These are phyloP conservation scores for Acorus gramineus DNA, from an alignment of 106 monocot species.

Conservation along the genomic window DNA sequence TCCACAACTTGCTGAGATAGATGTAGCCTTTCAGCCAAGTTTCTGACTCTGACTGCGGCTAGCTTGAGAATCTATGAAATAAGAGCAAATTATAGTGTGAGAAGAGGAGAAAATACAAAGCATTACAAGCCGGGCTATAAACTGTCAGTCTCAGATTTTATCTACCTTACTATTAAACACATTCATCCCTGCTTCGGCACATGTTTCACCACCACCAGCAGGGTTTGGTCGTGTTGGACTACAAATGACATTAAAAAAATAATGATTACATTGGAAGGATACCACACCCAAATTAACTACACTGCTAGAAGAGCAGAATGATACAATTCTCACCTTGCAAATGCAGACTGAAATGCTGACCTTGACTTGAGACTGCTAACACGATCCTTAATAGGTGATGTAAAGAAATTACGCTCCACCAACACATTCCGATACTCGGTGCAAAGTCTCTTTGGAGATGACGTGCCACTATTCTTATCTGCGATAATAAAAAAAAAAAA, in stretches of 20 bases:
- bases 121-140: too few relatives aligned
- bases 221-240: constrained; percentile 88
- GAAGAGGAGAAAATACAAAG: too few relatives aligned
- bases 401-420: constrained; percentile 62
- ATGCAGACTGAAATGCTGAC: constrained; percentile 69
- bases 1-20: too few relatives aligned
- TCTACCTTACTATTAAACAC: constrained; percentile 83
- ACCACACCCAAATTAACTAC: neutral
- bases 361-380: constrained; percentile 49
- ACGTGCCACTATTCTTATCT: constrained; percentile 47
- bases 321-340: constrained; percentile 55
- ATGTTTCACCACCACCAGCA: constrained; percentile 74
- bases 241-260: constrained; percentile 9
- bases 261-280: too few relatives aligned
- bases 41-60: too few relatives aligned
- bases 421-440: constrained; percentile 50
- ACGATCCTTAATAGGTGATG: constrained; percentile 76
- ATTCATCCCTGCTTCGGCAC: constrained; percentile 78
- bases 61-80: too few relatives aligned
- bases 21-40: too few relatives aligned
- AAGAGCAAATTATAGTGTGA: too few relatives aligned
- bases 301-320: neutral
- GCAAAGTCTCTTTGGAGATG: constrained; percentile 66
- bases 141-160: too few relatives aligned
- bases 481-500: constrained; percentile 11